A percentile compares a stretch with the other conserved stretches of the same genome.
Evolutionary conservation across 345 rosid genomes (phyloP).

Genomic region (Kernera saxatilis): DNA sequence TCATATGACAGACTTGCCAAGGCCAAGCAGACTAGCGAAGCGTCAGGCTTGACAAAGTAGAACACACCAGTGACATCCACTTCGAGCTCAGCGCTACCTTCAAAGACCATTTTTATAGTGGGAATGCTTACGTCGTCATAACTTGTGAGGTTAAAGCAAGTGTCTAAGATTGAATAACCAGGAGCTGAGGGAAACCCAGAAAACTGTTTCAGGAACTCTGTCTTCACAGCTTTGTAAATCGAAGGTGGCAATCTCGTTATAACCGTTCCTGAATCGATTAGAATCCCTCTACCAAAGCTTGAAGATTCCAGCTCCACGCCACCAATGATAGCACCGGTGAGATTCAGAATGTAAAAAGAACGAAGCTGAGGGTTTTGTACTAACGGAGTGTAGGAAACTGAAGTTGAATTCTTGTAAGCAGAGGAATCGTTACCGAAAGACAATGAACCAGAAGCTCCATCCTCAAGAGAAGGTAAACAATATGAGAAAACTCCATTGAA

Average conservation of each 20-base stretch:
- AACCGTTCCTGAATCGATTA: slow-evolving; percentile 88
- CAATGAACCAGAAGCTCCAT: slow-evolving; percentile 68
- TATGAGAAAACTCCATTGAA: slow-evolving; percentile 83
- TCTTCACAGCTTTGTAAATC: slow-evolving; percentile 60
- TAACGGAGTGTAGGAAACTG: slow-evolving; percentile 59
- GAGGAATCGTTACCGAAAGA: slow-evolving; percentile 58
- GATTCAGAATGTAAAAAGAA: slow-evolving; percentile 73
- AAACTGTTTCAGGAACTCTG: slow-evolving; percentile 66
- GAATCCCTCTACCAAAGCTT: slow-evolving; percentile 43
- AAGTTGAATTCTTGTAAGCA: slow-evolving; percentile 53
- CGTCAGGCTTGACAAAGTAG: slow-evolving; percentile 67
- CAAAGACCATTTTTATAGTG: slow-evolving; percentile 48
- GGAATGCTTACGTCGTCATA: slow-evolving; percentile 70
- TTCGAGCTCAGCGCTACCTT: slow-evolving; percentile 46
- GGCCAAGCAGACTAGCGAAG: slow-evolving; percentile 81
- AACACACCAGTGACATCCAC: slow-evolving; percentile 71
- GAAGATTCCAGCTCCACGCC: slow-evolving; percentile 40
- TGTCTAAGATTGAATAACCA: slow-evolving; percentile 66
- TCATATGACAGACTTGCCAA: slow-evolving; percentile 69
- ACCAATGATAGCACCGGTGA: slow-evolving; percentile 62
- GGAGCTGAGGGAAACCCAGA: slow-evolving; percentile 62
- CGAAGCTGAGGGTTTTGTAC: slow-evolving; percentile 52
- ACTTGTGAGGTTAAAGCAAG: slow-evolving; percentile 75
- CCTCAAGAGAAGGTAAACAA: slow-evolving; percentile 63
- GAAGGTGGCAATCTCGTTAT: slow-evolving; percentile 74